Evolutionary conservation across 768 basidiomycete species (phyloP), one percentile per base, ranked within the genome.

Genomic region (Lanmaoa rubissima): DNA sequence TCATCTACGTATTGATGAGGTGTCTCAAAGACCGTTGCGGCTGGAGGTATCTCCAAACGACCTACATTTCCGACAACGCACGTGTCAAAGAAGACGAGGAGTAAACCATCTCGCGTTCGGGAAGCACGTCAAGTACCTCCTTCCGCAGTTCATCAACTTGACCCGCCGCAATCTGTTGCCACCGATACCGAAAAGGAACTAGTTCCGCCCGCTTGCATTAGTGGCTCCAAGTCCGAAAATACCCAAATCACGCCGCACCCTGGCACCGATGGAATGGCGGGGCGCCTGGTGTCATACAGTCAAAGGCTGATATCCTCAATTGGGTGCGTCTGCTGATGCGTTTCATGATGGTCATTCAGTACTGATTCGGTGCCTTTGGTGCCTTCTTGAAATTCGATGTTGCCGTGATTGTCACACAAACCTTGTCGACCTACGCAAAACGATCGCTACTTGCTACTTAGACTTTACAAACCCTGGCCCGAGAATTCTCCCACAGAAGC

Each of bases 281-380:
- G 73, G 58, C 74, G 77, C 62, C 75, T 84, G 60, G 68, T 85
- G 63, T 75, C 75, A 58, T 81, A 79, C 58, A 76, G 79, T 54
- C 75, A 82, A 67, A 74, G 73, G 53, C 54, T 81, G 57, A 75
- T 78, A 60, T 68, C 64, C 65, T 72, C 77, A 56, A 75, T 76
- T 61, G 69, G 75, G 80, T 82, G 70, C 53, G 81, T 76, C 68
- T 65, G 65, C 55, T 67, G 55, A 60, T 61, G 41, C 48, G 57
- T 62, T 53, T 55, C 60, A 55, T 51, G 48, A 54, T 60, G 53
- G 51, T 47, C 60, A 69, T 19, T 56, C 51, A 47, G 57, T 57
- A 48, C 59, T 70, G 48, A 73, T 67, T 57, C 50, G 52, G 69
- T 71, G 57, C 67, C 61, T 60, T 59, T 61, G 41, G 57, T 66